Evolutionary conservation across 495 filamentous ascomycete species (phyloP).

Genomic region (Pyrenopolyporus hunteri): DNA sequence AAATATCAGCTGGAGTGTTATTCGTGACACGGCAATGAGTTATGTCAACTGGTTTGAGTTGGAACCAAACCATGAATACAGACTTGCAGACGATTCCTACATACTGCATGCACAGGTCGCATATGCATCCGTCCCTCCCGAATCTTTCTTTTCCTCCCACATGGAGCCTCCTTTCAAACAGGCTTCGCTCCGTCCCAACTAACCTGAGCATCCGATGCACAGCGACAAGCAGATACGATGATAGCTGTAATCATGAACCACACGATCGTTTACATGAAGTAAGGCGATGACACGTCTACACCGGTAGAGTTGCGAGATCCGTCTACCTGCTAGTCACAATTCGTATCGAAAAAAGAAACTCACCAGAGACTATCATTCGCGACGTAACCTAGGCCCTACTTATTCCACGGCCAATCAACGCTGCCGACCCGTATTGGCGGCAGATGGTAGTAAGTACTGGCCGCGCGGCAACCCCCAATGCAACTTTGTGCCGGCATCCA

Average conservation of each 20-base stretch:
- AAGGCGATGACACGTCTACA: background rate
- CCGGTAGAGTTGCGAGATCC: background rate
- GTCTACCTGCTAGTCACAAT: background rate
- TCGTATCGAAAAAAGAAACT: constrained; percentile 1
- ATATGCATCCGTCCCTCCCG: constrained; percentile 37
- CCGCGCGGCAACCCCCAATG: constrained; percentile 32
- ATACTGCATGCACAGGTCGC: constrained; percentile 16
- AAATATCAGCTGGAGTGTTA: no score
- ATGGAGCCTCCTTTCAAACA: constrained; percentile 8
- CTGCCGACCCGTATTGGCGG: no score
- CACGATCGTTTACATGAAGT: constrained; percentile 1
- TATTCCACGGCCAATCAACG: no score
- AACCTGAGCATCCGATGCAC: constrained; percentile 14
- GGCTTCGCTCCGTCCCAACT: background rate
- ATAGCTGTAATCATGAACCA: constrained; percentile 1
- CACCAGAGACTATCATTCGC: background rate
- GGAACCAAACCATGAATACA: constrained; percentile 25
- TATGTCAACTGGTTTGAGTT: constrained; percentile 8
- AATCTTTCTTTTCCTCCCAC: constrained; percentile 7
- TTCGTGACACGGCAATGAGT: constrained; percentile 8
- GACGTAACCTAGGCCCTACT: constrained; percentile 12
- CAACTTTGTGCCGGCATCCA: constrained; percentile 7
- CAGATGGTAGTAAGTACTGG: constrained; percentile 12
- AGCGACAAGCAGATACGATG: constrained; percentile 11
- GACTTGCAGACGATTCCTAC: constrained; percentile 18